Base-by-base conservation (phyloP, 768 basidiomycete species). In the Termitomyces titanicus region DNA sequence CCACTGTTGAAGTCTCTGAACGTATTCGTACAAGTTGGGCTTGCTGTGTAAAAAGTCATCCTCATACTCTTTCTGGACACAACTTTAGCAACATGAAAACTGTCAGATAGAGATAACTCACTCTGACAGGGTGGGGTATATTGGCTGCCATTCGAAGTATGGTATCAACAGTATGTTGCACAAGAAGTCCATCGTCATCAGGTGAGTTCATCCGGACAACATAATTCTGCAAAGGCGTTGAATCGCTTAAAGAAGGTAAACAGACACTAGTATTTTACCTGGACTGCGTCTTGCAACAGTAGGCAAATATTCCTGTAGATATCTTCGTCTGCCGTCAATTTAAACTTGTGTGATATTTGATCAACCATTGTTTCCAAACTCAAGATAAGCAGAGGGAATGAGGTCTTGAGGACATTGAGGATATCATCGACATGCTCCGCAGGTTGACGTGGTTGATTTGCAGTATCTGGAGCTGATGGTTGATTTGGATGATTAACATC, bases 301-400 rank as follows among this genome's bases (percentile, higher is more conserved):
- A 95, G 88, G 60, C 87, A 89, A 43, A 94, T 83, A 63, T 92
- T 84, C 17, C 97, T 83, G 72, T 98, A 98, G 7, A 94, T 86
- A 60, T 98, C 95, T 71, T 99, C 97, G 56, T 99, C 97, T 2
- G 85, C 80, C 1, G 82, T 79, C 2, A 89, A 83, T 68, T 97
- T 96, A 75, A 98, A 96, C 49, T 94, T 83, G 55, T 85, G 82
- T 20, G 85, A 79, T 60, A 99, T 89, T 70, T 98, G 94, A 61
- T 99, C 97, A 4, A 95, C 89, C 81, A 98, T 89, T 15, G 93
- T 95, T 73, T 99, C 97, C 79, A 99, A 79, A 54, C 94, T 97
- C 20, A 98, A 76, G 29, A 96, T 92, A 34, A 99, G 80, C 7
- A 99, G 79, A 0, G 97, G 97, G 78, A 95, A 97, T 0, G 92